Evolutionary conservation across 768 basidiomycete species (phyloP).

Genomic region (Trametes cinnabarina): DNA sequence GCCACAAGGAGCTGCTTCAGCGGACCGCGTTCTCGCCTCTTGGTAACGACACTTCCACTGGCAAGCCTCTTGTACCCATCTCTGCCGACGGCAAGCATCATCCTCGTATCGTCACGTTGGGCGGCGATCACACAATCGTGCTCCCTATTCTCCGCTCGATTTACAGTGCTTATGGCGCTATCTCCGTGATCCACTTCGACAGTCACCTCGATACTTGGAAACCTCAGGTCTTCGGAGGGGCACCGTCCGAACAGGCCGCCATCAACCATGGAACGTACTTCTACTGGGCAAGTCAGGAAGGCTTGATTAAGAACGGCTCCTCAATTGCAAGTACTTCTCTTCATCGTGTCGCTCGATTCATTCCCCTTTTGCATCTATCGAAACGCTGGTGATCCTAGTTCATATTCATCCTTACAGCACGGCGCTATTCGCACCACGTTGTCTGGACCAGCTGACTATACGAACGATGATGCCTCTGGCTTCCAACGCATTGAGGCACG

Average conservation of each 20-base stretch:
- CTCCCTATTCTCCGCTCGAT: constrained; percentile 67
- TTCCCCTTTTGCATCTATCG: constrained; percentile 20
- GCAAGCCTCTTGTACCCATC: constrained; percentile 53
- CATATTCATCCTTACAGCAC: constrained; percentile 53
- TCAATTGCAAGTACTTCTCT: constrained; percentile 75
- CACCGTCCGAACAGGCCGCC: constrained; percentile 66
- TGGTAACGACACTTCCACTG: constrained; percentile 61
- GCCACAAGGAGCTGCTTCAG: constrained; percentile 69
- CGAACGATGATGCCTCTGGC: constrained; percentile 73
- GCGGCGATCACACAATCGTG: constrained; percentile 87
- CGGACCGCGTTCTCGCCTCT: constrained; percentile 59
- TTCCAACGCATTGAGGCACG: constrained; percentile 82
- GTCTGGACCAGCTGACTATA: constrained; percentile 73
- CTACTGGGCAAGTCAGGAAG: constrained; percentile 84
- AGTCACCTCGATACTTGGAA: constrained; percentile 83
- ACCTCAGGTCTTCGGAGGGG: constrained; percentile 70
- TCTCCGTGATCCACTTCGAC: constrained; percentile 86
- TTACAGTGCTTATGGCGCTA: constrained; percentile 72
- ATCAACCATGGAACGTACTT: constrained; percentile 91
- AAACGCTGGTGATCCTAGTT: constrained; percentile 75
- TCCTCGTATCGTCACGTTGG: constrained; percentile 78
- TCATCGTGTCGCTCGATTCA: constrained; percentile 27
- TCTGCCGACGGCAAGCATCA: constrained; percentile 71
- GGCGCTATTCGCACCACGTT: constrained; percentile 86
- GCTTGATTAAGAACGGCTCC: constrained; percentile 71